These are phyloP conservation scores for Aspergillus ellipticus DNA, from an alignment of 495 filamentous ascomycete genomes.

Conservation along the genomic window DNA sequence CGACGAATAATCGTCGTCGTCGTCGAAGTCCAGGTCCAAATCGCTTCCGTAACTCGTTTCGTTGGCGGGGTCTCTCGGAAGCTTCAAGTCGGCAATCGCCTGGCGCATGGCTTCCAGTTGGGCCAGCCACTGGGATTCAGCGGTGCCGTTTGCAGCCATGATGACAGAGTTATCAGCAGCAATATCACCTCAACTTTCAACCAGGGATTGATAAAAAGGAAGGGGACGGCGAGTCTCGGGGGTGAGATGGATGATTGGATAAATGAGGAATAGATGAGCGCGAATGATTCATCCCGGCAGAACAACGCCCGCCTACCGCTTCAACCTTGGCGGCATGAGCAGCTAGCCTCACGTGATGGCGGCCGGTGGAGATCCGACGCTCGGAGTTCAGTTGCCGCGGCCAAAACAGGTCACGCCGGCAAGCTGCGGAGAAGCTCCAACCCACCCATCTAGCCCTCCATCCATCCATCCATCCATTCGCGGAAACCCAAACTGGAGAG, in stretches of 20 bases:
- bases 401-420: not conserved
- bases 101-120: conserved; percentile 69
- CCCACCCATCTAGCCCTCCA: not conserved
- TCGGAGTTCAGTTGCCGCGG: not conserved
- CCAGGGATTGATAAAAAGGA: not conserved
- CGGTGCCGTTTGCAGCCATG: conserved; percentile 32
- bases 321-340: no score
- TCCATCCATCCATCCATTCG: not conserved
- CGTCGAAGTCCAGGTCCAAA: conserved; percentile 54
- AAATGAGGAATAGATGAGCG: not conserved
- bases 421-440: conserved; percentile 5
- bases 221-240: not conserved
- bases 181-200: not conserved
- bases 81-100: conserved; percentile 65
- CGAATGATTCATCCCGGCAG: conserved; percentile 3
- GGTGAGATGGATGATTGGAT: not conserved
- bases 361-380: not conserved
- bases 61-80: conserved; percentile 44
- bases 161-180: not conserved
- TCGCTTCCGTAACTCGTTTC: conserved; percentile 53
- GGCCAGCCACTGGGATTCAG: conserved; percentile 65
- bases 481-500: not conserved
- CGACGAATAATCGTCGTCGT: conserved; percentile 60
- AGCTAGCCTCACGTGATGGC: conserved; percentile 27
- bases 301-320: not conserved